These are phyloP conservation scores for Fagopyrum tataricum DNA, from an alignment of 148 eudicot genomes.

Conservation along the genomic window DNA sequence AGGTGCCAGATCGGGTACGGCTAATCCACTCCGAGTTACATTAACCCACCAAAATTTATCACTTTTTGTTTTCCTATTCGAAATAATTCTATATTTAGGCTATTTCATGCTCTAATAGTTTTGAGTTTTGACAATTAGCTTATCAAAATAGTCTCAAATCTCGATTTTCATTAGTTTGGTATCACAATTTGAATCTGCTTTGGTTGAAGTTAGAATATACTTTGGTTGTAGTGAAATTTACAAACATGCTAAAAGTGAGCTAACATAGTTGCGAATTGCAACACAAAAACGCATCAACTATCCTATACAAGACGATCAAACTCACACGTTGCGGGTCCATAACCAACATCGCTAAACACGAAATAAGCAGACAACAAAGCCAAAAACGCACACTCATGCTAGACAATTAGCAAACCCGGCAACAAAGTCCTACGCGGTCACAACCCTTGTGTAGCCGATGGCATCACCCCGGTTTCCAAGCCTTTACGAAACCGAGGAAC, in stretches of 20 bases:
- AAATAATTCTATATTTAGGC: too few species aligned
- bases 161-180: too few species aligned
- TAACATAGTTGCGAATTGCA: background rate
- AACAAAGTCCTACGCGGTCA: background rate
- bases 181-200: too few species aligned
- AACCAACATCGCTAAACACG: background rate
- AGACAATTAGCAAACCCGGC: background rate
- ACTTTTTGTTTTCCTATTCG: too few species aligned
- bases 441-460: background rate
- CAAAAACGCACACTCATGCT: background rate
- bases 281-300: background rate
- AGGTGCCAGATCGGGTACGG: too few species aligned
- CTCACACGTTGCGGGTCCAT: background rate
- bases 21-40: too few species aligned
- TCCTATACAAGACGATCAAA: conserved; percentile 7
- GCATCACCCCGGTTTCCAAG: background rate
- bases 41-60: too few species aligned
- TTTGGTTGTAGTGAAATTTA: too few species aligned
- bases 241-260: background rate
- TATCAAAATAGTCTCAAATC: too few species aligned
- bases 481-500: conserved; percentile 1
- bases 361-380: conserved; percentile 3
- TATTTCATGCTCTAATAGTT: too few species aligned
- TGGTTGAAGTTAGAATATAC: too few species aligned
- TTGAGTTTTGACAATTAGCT: too few species aligned